A percentile compares a stretch with the other conserved stretches of the same genome.
Evolutionary conservation across 1,284 basidiomycete species (phyloP).

Genomic region (Tremellales sp.): DNA sequence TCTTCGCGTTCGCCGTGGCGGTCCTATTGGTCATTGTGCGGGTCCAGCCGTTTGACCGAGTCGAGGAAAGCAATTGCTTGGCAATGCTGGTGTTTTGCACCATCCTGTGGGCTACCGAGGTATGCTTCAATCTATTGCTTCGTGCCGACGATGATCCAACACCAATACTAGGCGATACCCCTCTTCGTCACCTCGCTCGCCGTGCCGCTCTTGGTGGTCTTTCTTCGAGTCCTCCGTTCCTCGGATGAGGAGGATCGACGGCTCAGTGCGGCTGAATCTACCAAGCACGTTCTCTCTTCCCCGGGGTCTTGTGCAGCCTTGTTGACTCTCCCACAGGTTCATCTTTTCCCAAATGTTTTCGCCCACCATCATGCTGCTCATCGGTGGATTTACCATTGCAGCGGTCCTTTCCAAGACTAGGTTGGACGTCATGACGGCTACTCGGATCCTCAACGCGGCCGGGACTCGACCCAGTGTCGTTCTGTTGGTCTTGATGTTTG

Average conservation of each 20-base stretch:
- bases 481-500: constrained; percentile 89
- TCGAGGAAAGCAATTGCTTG: constrained; percentile 85
- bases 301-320: neutral
- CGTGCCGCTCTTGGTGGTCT: constrained; percentile 86
- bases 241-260: constrained; percentile 57
- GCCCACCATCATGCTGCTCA: constrained; percentile 83
- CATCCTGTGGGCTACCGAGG: constrained; percentile 94
- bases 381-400: constrained; percentile 97
- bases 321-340: constrained; percentile 41
- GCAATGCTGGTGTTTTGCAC: constrained; percentile 89
- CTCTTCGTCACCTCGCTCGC: constrained; percentile 91
- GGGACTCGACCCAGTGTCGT: constrained; percentile 83
- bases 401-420: constrained; percentile 96
- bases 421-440: constrained; percentile 90
- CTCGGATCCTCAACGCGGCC: constrained; percentile 84
- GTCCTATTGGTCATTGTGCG: constrained; percentile 63
- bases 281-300: constrained; percentile 60
- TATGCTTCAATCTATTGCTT: constrained; percentile 42
- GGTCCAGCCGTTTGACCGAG: constrained; percentile 58
- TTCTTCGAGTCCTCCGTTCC: constrained; percentile 73
- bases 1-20: constrained; percentile 57
- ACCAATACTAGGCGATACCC: constrained; percentile 70
- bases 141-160: constrained; percentile 1
- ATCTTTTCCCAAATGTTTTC: constrained; percentile 60
- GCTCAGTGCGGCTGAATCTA: constrained; percentile 67